phyloP scores from a whole-genome alignment of 1,139 yeast genomes.

The Kodamaea sp. region DNA sequence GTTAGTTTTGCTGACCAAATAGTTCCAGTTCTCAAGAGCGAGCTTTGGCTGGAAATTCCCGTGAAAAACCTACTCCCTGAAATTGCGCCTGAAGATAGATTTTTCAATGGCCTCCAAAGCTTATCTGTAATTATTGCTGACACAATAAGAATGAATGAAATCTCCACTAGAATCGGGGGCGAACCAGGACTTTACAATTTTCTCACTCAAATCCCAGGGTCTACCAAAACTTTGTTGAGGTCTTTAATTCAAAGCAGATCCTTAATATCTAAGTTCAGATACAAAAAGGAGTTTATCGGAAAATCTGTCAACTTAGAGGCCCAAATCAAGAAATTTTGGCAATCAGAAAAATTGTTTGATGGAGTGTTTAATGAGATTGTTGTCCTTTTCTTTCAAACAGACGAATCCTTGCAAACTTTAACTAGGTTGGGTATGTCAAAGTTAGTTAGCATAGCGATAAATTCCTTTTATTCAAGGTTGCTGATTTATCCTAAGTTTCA shows the following conservation, averaged over 20 bases:
- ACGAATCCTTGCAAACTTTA: conserved; percentile 41
- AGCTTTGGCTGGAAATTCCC: too few relatives aligned
- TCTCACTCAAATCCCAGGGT: conserved; percentile 32
- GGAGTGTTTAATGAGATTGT: conserved; percentile 42
- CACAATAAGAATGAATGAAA: conserved; percentile 58
- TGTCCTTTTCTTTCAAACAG: conserved; percentile 44
- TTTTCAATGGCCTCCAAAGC: background rate
- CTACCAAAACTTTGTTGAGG: conserved; percentile 37
- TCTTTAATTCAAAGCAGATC: conserved; percentile 39
- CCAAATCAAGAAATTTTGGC: conserved; percentile 29
- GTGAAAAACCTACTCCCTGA: too few relatives aligned
- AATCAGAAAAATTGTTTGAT: conserved; percentile 20
- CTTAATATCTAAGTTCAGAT: conserved; percentile 21
- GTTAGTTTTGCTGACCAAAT: too few relatives aligned
- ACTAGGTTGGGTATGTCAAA: conserved; percentile 33
- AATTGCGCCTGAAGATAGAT: too few relatives aligned
- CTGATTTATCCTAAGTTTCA: background rate
- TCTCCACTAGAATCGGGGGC: conserved; percentile 50
- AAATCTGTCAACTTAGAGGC: conserved; percentile 15
- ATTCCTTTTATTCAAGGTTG: conserved; percentile 19
- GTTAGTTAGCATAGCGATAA: conserved; percentile 23
- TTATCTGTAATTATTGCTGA: conserved; percentile 43
- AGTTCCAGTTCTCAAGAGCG: too few relatives aligned
- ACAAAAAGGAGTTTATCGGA: conserved; percentile 5
- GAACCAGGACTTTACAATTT: conserved; percentile 33